These are phyloP conservation scores for Candida pseudoglaebosa DNA, from an alignment of 805 yeast genomes.

Conservation along the genomic window DNA sequence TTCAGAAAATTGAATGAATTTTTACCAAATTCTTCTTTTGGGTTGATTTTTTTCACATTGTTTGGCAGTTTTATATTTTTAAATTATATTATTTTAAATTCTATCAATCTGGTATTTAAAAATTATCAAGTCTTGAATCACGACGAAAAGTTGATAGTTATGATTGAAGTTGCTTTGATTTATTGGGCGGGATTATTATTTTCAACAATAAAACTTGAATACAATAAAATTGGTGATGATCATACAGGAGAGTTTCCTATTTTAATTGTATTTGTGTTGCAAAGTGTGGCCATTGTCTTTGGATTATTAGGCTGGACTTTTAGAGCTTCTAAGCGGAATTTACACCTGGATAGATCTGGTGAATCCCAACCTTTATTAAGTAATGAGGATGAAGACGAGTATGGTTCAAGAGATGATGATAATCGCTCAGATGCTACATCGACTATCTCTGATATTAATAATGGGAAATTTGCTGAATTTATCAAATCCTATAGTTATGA, in stretches of 20 bases:
- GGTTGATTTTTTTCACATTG: constrained; percentile 34
- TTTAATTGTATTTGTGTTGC: constrained; percentile 43
- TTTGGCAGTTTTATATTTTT: constrained; percentile 47
- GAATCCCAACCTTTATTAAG: constrained; percentile 31
- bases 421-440: constrained; percentile 10
- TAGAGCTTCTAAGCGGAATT: constrained; percentile 3
- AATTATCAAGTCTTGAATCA: constrained; percentile 31
- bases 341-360: constrained; percentile 12
- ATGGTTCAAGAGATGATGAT: constrained; percentile 10
- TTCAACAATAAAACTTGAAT: constrained; percentile 45
- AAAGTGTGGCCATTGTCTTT: constrained; percentile 44
- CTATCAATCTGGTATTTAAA: constrained; percentile 30
- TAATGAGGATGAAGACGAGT: constrained; percentile 13
- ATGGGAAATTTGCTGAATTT: constrained; percentile 5
- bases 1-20: constrained; percentile 23
- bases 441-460: constrained; percentile 7
- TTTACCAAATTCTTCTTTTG: constrained; percentile 38
- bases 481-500: constrained; percentile 57
- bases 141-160: constrained; percentile 42
- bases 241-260: constrained; percentile 54
- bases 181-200: constrained; percentile 54
- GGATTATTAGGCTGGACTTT: constrained; percentile 49
- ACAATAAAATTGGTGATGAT: constrained; percentile 37
- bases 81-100: constrained; percentile 55
- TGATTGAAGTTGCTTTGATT: constrained; percentile 48